A percentile compares a stretch with the other conserved stretches of the same genome.
phyloP scores from a whole-genome alignment of 805 yeast species.

The Saccharomyces eubayanus region DNA sequence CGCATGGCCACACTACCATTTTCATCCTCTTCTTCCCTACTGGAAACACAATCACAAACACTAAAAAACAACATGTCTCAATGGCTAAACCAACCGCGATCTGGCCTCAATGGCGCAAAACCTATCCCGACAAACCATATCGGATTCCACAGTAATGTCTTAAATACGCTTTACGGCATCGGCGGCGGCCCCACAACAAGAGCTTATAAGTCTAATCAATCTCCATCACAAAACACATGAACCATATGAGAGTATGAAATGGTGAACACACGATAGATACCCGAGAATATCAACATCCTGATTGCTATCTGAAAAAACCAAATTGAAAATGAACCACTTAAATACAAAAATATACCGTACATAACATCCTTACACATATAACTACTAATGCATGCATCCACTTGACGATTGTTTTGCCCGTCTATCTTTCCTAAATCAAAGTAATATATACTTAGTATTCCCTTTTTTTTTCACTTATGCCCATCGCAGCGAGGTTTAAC shows the following conservation, averaged over 20 bases:
- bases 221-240: neutral
- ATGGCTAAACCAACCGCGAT: neutral
- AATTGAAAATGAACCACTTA: neutral
- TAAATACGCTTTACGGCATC: constrained; percentile 9
- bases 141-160: constrained; percentile 7
- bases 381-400: neutral
- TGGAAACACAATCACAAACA: constrained; percentile 2
- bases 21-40: neutral
- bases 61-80: constrained; percentile 6
- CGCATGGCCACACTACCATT: neutral
- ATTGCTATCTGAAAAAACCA: neutral
- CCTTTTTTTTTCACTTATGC: neutral
- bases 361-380: neutral
- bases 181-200: neutral
- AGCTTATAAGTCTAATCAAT: neutral
- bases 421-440: neutral
- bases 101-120: neutral
- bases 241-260: neutral
- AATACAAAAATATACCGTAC: neutral
- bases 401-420: neutral
- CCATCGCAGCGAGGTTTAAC: neutral
- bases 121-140: neutral
- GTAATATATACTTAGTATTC: neutral
- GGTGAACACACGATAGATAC: neutral
- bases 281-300: neutral